Conservation (phyloP, 345 rosid species). For the Aquilaria malaccensis region DNA sequence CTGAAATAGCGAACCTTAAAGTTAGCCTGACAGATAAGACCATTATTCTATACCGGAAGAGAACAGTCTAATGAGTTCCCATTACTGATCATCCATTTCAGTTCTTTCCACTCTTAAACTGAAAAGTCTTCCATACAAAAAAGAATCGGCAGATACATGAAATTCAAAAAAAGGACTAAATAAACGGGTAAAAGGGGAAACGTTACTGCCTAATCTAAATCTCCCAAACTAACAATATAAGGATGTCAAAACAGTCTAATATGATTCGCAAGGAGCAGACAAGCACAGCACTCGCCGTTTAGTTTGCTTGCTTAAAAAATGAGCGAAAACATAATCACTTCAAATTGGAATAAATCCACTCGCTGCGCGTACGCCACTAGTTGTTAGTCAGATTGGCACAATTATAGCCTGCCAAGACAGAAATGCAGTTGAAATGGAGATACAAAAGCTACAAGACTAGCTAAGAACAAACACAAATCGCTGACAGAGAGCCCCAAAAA, state of each 20-base stretch:
- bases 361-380: too few relatives aligned
- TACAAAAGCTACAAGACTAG: neutral
- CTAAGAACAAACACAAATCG: neutral
- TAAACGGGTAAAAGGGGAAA: neutral
- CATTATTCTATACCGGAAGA: neutral
- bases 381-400: too few relatives aligned
- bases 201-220: neutral
- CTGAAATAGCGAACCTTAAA: constrained; percentile 7
- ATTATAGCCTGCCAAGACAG: neutral
- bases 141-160: too few relatives aligned
- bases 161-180: neutral
- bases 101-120: neutral
- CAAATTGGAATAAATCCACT: too few relatives aligned
- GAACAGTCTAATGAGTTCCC: neutral
- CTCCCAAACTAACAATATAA: neutral
- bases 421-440: neutral
- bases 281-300: neutral
- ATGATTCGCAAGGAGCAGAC: too few relatives aligned
- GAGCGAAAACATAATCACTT: neutral
- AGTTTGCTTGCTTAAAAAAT: neutral
- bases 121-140: too few relatives aligned
- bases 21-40: neutral
- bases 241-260: too few relatives aligned
- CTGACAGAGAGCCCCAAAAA: neutral
- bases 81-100: neutral